Evolutionary conservation across 1,284 basidiomycete genomes (phyloP).

Genomic region (Boletellus deceptivus): DNA sequence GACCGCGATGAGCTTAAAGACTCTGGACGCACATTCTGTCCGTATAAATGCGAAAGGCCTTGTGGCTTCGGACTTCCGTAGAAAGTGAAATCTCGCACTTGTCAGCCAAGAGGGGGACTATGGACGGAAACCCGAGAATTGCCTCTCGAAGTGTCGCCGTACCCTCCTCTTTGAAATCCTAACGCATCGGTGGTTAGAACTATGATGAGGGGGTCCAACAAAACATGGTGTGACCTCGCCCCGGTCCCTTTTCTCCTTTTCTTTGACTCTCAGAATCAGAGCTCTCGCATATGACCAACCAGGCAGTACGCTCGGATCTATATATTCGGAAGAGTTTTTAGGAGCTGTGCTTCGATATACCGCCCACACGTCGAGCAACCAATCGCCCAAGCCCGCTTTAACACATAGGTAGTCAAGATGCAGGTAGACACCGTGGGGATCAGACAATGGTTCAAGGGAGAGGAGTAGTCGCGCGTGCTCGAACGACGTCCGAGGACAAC

Average conservation of each 20-base stretch:
- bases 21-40: constrained; percentile 52
- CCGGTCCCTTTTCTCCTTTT: constrained; percentile 49
- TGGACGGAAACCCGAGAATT: constrained; percentile 73
- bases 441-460: constrained; percentile 76
- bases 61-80: constrained; percentile 53
- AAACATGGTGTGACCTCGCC: constrained; percentile 35
- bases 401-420: constrained; percentile 84
- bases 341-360: constrained; percentile 21
- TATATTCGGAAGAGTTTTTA: constrained; percentile 30
- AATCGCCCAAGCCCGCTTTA: constrained; percentile 75
- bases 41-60: constrained; percentile 66
- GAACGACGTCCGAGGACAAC: constrained; percentile 84
- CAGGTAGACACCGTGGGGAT: constrained; percentile 83
- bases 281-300: constrained; percentile 82
- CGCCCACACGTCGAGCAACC: constrained; percentile 72
- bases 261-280: constrained; percentile 61
- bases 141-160: constrained; percentile 70
- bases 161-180: constrained; percentile 38
- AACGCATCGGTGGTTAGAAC: not conserved
- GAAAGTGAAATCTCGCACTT: constrained; percentile 75
- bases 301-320: constrained; percentile 65
- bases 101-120: constrained; percentile 79
- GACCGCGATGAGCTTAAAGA: constrained; percentile 1
- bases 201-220: not conserved
- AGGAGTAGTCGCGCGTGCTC: constrained; percentile 84